A percentile compares a stretch with the other conserved stretches of the same genome.
Conservation (phyloP, 2,329 filamentous ascomycete species). For the Meredithiella fracta region DNA sequence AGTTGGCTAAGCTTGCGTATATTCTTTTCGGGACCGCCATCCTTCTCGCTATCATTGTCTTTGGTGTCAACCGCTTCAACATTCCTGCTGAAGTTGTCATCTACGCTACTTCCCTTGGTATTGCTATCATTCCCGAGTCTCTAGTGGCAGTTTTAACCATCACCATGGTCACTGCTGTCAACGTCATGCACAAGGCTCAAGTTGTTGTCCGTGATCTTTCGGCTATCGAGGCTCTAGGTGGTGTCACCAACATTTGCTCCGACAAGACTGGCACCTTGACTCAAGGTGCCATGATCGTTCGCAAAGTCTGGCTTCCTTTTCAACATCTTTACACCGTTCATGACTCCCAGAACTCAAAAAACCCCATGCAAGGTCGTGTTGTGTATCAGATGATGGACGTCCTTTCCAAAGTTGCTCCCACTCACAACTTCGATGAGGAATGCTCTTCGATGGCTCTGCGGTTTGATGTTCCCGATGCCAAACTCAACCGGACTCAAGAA, state of each 20-base stretch:
- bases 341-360: conserved; percentile 41
- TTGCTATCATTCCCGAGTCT: conserved; percentile 47
- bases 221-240: conserved; percentile 51
- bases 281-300: conserved; percentile 52
- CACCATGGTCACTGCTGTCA: conserved; percentile 50
- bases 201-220: conserved; percentile 50
- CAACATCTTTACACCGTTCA: conserved; percentile 42
- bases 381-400: conserved; percentile 25
- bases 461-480: conserved; percentile 46
- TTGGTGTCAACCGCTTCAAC: conserved; percentile 38
- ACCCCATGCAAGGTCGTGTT: conserved; percentile 43
- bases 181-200: conserved; percentile 46
- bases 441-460: conserved; percentile 42
- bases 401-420: neutral
- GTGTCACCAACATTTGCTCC: conserved; percentile 56
- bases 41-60: conserved; percentile 39
- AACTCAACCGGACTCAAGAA: conserved; percentile 24
- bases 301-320: conserved; percentile 47
- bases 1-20: conserved; percentile 61
- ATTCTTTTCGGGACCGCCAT: conserved; percentile 57
- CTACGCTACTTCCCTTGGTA: conserved; percentile 40
- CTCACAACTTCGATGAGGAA: conserved; percentile 40
- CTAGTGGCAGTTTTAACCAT: conserved; percentile 54
- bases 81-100: conserved; percentile 37
- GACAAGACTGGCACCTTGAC: conserved; percentile 59